Base-by-base conservation (phyloP, 768 basidiomycete species). In the Suillus hirtellus region DNA sequence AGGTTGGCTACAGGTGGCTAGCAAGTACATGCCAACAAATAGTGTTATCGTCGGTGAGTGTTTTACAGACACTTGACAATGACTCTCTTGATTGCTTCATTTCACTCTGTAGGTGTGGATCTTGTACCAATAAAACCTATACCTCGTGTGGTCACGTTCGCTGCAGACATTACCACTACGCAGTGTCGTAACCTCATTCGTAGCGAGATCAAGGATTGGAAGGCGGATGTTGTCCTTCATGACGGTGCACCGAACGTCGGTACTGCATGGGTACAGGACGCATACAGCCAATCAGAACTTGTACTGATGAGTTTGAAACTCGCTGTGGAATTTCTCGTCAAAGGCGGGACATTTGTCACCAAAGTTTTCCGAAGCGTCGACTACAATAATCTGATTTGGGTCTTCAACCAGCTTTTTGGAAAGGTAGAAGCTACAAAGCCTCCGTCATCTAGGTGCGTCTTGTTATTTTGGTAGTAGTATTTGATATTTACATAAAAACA, bases 241-340 rank as follows among this genome's bases (percentile, higher is more conserved):
- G 97, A 99, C 76, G 97, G 97, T 80, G 97, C 97, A 46, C 97
- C 97, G 27, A 99, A 99, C 75, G 97, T 99, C 75, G 97, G 97
- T 81, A 93, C 94, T 12, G 97, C 97, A 14, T 99, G 97, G 97
- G 86, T 98, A 67, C 97, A 99, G 75, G 97, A 99, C 77, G 97
- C 97, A 0, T 99, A 95, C 80, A 87, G 87, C 65, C 97, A 99
- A 73, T 94, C 94, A 37, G 97, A 99, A 76, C 88, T 99, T 64
- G 97, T 98, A 60, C 83, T 99, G 64, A 95, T 92, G 90, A 90
- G 89, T 77, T 79, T 98, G 70, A 97, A 96, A 77, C 86, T 99
- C 53, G 96, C 96, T 10, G 94, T 93, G 60, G 96, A 98, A 70
- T 99, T 99, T 73, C 83, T 99, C 63, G 80, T 81, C 35, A 95